These are phyloP conservation scores for Tolypocladium endophyticum DNA, from an alignment of 2,329 filamentous ascomycete genomes.

Conservation along the genomic window DNA sequence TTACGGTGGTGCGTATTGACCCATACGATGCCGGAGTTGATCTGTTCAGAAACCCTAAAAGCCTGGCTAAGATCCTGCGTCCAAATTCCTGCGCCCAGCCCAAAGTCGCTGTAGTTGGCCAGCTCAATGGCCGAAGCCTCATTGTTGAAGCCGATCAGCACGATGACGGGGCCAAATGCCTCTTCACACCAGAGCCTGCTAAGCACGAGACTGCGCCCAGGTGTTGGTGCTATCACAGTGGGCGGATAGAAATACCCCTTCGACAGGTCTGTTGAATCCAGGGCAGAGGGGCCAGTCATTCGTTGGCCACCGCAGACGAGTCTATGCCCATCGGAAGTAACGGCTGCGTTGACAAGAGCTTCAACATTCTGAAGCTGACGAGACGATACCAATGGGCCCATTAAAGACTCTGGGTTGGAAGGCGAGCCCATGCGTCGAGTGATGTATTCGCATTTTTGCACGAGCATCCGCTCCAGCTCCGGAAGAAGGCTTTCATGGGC, in stretches of 20 bases:
- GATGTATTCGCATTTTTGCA: conserved; percentile 49
- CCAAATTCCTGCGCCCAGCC: conserved; percentile 68
- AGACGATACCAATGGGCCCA: conserved; percentile 53
- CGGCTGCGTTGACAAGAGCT: conserved; percentile 53
- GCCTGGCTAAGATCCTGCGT: conserved; percentile 62
- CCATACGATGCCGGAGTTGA: conserved; percentile 55
- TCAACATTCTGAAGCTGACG: conserved; percentile 58
- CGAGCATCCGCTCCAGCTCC: conserved; percentile 53
- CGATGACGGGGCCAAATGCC: conserved; percentile 73
- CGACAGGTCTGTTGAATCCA: conserved; percentile 41
- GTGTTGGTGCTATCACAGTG: conserved; percentile 52
- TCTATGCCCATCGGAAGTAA: conserved; percentile 33
- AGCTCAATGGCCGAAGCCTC: conserved; percentile 60
- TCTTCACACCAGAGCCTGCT: conserved; percentile 71
- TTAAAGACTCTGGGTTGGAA: conserved; percentile 44
- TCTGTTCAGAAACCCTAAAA: conserved; percentile 63
- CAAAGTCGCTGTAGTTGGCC: conserved; percentile 66
- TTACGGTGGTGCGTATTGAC: conserved; percentile 59
- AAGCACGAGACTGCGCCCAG: conserved; percentile 47
- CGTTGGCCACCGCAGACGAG: conserved; percentile 34
- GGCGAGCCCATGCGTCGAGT: conserved; percentile 45
- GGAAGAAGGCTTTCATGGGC: conserved; percentile 59
- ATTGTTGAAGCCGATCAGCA: conserved; percentile 63
- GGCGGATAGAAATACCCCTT: conserved; percentile 69
- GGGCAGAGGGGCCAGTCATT: conserved; percentile 32